Percentiles rank a stretch among this genome's conserved stretches.
Conservation (phyloP, 2,329 filamentous ascomycete genomes). For the Neonectria coccinea region DNA sequence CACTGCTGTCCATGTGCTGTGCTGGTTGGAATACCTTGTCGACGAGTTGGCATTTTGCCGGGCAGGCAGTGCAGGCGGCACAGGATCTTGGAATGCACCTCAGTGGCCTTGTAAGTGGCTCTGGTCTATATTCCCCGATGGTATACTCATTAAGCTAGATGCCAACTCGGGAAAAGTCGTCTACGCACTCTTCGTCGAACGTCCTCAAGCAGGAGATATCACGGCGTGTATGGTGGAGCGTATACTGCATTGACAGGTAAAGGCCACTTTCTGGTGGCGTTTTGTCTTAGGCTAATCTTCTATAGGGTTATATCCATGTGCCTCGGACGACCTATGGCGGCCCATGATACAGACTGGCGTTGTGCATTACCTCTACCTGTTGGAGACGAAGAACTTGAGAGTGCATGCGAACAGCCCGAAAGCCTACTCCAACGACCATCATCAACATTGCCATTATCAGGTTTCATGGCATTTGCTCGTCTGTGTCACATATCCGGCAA, state of each 20-base stretch:
- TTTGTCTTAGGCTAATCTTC: too few relatives aligned
- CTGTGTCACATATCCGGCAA: constrained; percentile 44
- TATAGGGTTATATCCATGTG: constrained; percentile 45
- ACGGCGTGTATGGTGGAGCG: constrained; percentile 47
- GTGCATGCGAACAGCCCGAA: constrained; percentile 5
- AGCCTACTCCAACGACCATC: background rate
- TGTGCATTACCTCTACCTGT: constrained; percentile 45
- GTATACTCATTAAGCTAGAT: background rate
- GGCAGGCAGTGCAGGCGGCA: constrained; percentile 46
- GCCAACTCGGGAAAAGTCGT: background rate
- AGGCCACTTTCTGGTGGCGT: background rate
- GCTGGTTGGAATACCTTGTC: constrained; percentile 48
- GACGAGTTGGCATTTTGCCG: constrained; percentile 44
- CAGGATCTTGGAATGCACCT: constrained; percentile 46
- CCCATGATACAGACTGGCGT: constrained; percentile 45
- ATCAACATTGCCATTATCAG: constrained; percentile 31
- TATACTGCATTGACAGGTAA: constrained; percentile 46
- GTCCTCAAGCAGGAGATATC: constrained; percentile 37
- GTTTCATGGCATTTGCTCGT: constrained; percentile 45
- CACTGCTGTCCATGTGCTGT: constrained; percentile 46
- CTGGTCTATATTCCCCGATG: background rate
- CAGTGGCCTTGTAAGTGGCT: constrained; percentile 34
- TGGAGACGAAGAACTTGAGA: constrained; percentile 43
- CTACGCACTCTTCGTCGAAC: background rate
- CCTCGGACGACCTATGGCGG: constrained; percentile 44